Evolutionary conservation across 148 eudicot species (phyloP), one percentile per base, ranked within the genome.

Genomic region (Fallopia convolvulus): DNA sequence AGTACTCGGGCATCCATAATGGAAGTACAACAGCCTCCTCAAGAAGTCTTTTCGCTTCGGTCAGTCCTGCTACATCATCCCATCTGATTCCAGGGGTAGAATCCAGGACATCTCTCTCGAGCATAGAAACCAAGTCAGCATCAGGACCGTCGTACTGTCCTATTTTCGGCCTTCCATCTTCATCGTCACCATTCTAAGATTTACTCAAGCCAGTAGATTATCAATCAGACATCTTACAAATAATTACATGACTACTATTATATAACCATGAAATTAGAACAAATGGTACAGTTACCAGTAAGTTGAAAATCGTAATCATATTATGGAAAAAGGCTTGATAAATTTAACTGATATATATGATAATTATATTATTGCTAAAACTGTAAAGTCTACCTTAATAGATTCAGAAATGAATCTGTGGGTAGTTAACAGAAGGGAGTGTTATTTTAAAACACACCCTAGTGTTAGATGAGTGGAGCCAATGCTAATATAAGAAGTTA

Each of bases 21-120:
- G 99, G 99, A 84, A 95, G 97, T 75, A 95, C 99, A 83, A 95
- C 99, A 82, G 99, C 99, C 84, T 95, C 99, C 85, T 95, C 99
- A 44, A 95, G 90, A 83, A 95, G 97, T 80, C 97, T 87, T 87
- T 95, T 95, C 75, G 99, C 99, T 89, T 95, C 99, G 76, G 86
- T 85, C 70, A 95, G 79, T 78, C 99, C 99, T 47, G 99, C 99
- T 30, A 95, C 97, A 86, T 95, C 99, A 58, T 95, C 99, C 97
- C 97, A 95, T 85, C 92, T 91, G 66, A 95, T 97, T 48, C 99
- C 99, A 83, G 99, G 99, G 65, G 81, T 85, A 75, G 88, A 80
- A 75, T 95, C 99, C 86, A 95, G 83, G 63, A 95, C 97, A 91
- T 95, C 99, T 82, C 99, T 91, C 83, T 95, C 99, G 83, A 95